A percentile compares a stretch with the other conserved stretches of the same genome.
phyloP scores from a whole-genome alignment of 306 rosid species.

The Canavalia gladiata region DNA sequence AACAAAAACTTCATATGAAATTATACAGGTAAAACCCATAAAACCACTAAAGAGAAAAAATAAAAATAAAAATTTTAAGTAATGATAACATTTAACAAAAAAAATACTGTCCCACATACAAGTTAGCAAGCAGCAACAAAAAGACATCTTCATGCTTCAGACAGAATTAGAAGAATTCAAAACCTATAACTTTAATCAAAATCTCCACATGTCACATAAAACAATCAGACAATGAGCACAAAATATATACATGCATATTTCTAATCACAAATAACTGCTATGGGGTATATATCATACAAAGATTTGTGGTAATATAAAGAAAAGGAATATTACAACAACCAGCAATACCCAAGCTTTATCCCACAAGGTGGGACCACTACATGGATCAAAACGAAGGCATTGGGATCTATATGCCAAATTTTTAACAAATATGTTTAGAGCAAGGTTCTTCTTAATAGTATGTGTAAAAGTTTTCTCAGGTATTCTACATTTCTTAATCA shows the following conservation, averaged over 20 bases:
- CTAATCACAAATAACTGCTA: not conserved
- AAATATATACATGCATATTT: conserved; percentile 20
- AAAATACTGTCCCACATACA: not conserved
- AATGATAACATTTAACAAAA: conserved; percentile 2
- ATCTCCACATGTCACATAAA: not conserved
- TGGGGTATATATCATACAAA: not conserved
- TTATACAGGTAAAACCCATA: not conserved
- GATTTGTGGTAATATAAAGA: not conserved
- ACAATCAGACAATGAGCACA: not conserved
- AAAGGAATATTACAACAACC: not conserved
- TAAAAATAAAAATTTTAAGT: not conserved
- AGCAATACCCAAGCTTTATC: not conserved
- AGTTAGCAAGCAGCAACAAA: conserved; percentile 13
- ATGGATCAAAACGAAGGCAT: conserved; percentile 1
- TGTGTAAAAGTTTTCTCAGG: not conserved
- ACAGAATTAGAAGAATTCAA: conserved; percentile 9
- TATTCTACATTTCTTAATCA: not conserved
- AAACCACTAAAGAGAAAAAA: not conserved
- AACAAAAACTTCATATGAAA: conserved; percentile 19
- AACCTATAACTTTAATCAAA: conserved; percentile 10
- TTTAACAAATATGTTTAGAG: not conserved
- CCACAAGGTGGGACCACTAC: not conserved
- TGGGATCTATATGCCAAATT: conserved; percentile 7
- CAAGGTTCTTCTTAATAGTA: not conserved
- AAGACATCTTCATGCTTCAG: conserved; percentile 18